Evolutionary conservation across 2,329 filamentous ascomycete genomes (phyloP).

Genomic region (Camillea tinctor): DNA sequence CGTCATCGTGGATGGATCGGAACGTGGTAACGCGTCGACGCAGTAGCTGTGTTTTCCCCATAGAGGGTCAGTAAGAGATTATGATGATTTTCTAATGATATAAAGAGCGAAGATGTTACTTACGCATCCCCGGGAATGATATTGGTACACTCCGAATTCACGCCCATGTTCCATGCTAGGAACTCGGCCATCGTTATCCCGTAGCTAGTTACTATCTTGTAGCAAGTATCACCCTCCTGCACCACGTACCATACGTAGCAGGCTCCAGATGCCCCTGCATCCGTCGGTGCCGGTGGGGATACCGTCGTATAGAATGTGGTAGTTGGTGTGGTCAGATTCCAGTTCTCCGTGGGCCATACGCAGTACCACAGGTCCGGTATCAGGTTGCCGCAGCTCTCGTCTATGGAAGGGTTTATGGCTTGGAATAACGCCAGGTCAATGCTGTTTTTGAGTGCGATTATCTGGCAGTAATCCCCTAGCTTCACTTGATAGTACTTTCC

Average conservation of each 20-base stretch:
- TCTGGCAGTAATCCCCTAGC: conserved; percentile 2
- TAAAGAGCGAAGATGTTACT: too few species aligned
- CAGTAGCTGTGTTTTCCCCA: too few species aligned
- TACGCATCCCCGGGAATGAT: not conserved
- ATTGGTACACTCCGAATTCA: conserved; percentile 4
- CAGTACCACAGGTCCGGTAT: conserved; percentile 3
- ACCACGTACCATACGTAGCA: not conserved
- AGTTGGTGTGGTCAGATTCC: not conserved
- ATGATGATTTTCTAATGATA: too few species aligned
- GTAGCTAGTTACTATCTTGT: not conserved
- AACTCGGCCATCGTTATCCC: conserved; percentile 3
- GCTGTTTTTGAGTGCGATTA: not conserved
- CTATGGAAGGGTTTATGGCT: not conserved
- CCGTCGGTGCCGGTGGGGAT: conserved; percentile 1
- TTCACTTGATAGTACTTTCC: not conserved
- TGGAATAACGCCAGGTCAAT: conserved; percentile 1
- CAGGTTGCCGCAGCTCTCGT: conserved; percentile 7
- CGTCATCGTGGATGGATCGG: too few species aligned
- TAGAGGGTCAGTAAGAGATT: too few species aligned
- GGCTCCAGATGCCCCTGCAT: not conserved
- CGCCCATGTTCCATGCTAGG: conserved; percentile 4
- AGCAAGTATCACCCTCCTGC: not conserved
- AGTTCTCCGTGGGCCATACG: not conserved
- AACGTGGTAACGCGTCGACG: too few species aligned
- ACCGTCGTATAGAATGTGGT: not conserved